phyloP scores from a whole-genome alignment of 2,329 filamentous ascomycete genomes.

The Monilinia laxa region DNA sequence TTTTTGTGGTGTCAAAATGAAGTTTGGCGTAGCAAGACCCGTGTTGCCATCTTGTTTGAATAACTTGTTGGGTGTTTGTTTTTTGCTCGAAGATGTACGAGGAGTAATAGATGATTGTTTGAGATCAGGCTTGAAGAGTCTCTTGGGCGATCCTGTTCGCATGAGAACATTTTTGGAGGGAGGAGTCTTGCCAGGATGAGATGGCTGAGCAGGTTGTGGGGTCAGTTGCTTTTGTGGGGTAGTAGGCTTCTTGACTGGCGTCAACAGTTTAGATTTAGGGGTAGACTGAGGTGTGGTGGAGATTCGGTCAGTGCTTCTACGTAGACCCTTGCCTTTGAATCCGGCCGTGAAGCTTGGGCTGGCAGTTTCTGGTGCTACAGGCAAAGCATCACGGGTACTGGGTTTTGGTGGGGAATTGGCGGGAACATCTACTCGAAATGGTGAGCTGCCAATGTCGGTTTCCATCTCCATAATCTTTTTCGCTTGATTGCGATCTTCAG shows the following conservation, averaged over 20 bases:
- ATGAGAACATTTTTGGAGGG: slow-evolving; percentile 48
- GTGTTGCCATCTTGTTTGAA: slow-evolving; percentile 56
- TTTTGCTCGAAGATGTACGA: slow-evolving; percentile 40
- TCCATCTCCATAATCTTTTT: slow-evolving; percentile 61
- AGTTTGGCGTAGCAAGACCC: slow-evolving; percentile 59
- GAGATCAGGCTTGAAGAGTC: slow-evolving; percentile 46
- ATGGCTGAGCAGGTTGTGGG: slow-evolving; percentile 46
- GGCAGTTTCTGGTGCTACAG: slow-evolving; percentile 49
- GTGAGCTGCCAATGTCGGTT: slow-evolving; percentile 49
- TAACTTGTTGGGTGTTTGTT: slow-evolving; percentile 45
- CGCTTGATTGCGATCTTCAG: slow-evolving; percentile 48
- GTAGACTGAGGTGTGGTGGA: slow-evolving; percentile 43
- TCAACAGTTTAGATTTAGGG: slow-evolving; percentile 31
- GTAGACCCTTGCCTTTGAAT: slow-evolving; percentile 51
- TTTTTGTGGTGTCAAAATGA: slow-evolving; percentile 61
- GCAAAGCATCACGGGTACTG: slow-evolving; percentile 40
- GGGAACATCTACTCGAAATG: slow-evolving; percentile 41
- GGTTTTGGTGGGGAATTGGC: slow-evolving; percentile 44
- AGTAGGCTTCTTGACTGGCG: slow-evolving; percentile 40
- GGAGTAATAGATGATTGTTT: slow-evolving; percentile 38
- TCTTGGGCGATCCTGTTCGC: slow-evolving; percentile 51
- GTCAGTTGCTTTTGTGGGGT: slow-evolving; percentile 46
- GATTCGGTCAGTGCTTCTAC: slow-evolving; percentile 48
- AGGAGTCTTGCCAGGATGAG: slow-evolving; percentile 52
- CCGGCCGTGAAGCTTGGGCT: slow-evolving; percentile 55